Evolutionary conservation across 2,329 filamentous ascomycete genomes (phyloP).

Genomic region (Ophiostoma sp.): DNA sequence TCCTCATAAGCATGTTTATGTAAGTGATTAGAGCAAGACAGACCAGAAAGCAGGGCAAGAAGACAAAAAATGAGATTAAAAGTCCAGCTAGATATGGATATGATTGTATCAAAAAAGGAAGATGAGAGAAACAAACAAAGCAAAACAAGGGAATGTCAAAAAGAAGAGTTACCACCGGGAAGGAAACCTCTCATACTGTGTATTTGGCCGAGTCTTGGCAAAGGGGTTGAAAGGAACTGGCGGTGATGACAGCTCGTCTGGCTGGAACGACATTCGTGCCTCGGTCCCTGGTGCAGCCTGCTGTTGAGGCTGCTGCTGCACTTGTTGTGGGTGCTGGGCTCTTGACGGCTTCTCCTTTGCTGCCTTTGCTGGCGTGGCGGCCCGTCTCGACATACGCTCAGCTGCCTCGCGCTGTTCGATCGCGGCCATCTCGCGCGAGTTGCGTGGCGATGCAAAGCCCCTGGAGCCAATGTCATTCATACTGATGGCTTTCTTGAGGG

Average conservation of each 20-base stretch:
- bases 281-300: constrained; percentile 6
- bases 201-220: constrained; percentile 36
- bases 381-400: constrained; percentile 36
- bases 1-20: not conserved
- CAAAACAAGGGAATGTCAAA: not conserved
- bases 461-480: constrained; percentile 51
- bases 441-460: constrained; percentile 47
- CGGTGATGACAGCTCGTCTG: constrained; percentile 23
- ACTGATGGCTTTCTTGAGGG: constrained; percentile 70
- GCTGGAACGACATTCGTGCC: constrained; percentile 12
- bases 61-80: not conserved
- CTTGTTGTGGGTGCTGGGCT: not conserved
- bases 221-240: constrained; percentile 37
- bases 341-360: constrained; percentile 33
- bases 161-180: constrained; percentile 27
- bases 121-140: not conserved
- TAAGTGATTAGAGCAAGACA: not conserved
- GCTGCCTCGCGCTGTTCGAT: constrained; percentile 45
- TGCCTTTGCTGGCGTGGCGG: constrained; percentile 31
- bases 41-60: not conserved
- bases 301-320: not conserved
- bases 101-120: not conserved
- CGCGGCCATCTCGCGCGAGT: constrained; percentile 58
- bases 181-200: constrained; percentile 42
- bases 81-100: not conserved